Evolutionary conservation across 78 protist genomes (phyloP), one percentile per base, ranked within the genome.

Genomic region (Chrysochromulina tobinii): DNA sequence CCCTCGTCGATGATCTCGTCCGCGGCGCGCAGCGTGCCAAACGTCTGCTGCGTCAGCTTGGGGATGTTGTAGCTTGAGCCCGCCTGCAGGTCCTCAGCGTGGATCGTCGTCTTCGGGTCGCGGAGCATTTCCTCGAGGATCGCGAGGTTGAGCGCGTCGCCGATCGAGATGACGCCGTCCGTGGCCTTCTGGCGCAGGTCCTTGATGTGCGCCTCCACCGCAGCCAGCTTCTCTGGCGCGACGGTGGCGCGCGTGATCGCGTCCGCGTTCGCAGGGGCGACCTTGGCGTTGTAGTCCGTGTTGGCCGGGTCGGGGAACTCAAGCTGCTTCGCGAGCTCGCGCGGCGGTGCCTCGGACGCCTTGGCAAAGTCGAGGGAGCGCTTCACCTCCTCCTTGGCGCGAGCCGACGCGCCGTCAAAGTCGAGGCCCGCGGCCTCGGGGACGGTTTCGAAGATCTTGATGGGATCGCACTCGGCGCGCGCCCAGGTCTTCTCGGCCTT

Each of bases 1-100:
- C 91, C 91, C 91, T 88, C 91, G 66, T 88, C 91, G 83, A 88
- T 88, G 67, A 88, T 88, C 91, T 88, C 91, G 67, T 88, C 91
- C 23, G 91, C 59, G 57, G 75, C 91, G 61, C 91, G 79, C 81
- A 88, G 84, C 67, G 15, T 68, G 61, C 91, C 91, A 27, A 88
- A 88, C 64, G 91, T 88, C 67, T 88, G 91, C 91, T 88, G 91
- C 64, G 91, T 88, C 61, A 88, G 64, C 61, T 69, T 69, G n/a
- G 91, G 91, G 83, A 88, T 88, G 91, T 88, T 59, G 83, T 88
- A 88, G 9, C 84, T 69, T 15, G 91, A 88, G 83, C 91, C 91
- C 48, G 91, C 91, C 91, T 88, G 91, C 79, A 88, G 67, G 81
- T 88, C 91, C 91, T 88, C 91, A 0, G 91, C 91, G 58, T 88